phyloP scores from a whole-genome alignment of 176 grass and related monocot genomes.

The Bolboschoenus planiculmis region DNA sequence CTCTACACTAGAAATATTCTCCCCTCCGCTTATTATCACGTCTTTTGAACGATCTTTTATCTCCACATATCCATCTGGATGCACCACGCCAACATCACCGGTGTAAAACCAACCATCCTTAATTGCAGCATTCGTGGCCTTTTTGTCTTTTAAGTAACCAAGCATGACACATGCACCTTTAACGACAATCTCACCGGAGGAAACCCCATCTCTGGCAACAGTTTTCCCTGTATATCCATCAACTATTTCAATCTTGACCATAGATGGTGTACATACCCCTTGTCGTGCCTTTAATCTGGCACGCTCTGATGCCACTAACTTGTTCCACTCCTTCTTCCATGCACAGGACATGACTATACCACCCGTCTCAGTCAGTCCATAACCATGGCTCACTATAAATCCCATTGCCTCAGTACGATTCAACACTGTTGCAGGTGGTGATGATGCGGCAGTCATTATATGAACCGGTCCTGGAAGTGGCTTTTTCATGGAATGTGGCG shows the following conservation, averaged over 20 bases:
- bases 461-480: constrained; percentile 39
- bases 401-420: constrained; percentile 53
- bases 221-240: constrained; percentile 40
- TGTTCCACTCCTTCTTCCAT: constrained; percentile 71
- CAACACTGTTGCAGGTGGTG: constrained; percentile 59
- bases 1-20: constrained; percentile 97
- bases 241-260: constrained; percentile 39
- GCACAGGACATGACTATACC: constrained; percentile 49
- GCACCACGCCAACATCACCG: constrained; percentile 71
- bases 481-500: constrained; percentile 20
- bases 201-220: constrained; percentile 41
- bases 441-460: constrained; percentile 64
- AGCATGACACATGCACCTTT: constrained; percentile 52
- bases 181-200: constrained; percentile 66
- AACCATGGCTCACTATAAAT: constrained; percentile 65
- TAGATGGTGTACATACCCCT: constrained; percentile 44
- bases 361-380: constrained; percentile 68
- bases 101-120: constrained; percentile 75
- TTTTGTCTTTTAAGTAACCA: constrained; percentile 51
- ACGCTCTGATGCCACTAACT: constrained; percentile 45
- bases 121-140: constrained; percentile 32
- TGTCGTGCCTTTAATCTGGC: constrained; percentile 71
- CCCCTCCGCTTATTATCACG: constrained; percentile 87
- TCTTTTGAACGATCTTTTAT: constrained; percentile 88
- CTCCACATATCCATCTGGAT: constrained; percentile 72